Conservation (phyloP, 2,329 filamentous ascomycete genomes). For the Botrytis paeoniae region DNA sequence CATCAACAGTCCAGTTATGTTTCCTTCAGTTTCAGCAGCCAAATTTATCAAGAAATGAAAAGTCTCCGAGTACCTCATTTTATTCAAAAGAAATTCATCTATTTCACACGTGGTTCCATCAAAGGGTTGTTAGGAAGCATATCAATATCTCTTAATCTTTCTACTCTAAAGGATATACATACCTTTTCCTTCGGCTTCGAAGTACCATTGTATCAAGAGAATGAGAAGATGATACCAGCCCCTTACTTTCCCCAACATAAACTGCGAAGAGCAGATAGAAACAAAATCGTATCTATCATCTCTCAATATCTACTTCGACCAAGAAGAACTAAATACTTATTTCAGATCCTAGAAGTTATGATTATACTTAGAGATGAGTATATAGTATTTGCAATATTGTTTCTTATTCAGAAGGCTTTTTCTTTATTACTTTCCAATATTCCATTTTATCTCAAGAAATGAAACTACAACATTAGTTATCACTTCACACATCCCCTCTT, state of each 20-base stretch:
- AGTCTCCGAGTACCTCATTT: not conserved
- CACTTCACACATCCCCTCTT: not conserved
- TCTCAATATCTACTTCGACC: not conserved
- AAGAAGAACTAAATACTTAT: not conserved
- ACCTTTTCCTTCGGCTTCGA: not conserved
- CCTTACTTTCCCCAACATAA: not conserved
- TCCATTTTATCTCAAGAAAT: not conserved
- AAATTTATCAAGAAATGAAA: not conserved
- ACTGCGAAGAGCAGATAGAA: not conserved
- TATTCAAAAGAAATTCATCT: not conserved
- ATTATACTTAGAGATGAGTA: not conserved
- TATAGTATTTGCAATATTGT: not conserved
- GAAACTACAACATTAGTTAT: not conserved
- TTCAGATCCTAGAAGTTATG: not conserved
- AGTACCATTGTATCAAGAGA: not conserved
- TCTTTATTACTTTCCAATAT: not conserved
- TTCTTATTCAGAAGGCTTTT: not conserved
- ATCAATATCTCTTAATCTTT: not conserved
- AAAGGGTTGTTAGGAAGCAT: not conserved
- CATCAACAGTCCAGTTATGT: not conserved
- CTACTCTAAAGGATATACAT: not conserved
- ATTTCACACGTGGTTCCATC: not conserved
- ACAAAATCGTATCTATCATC: not conserved
- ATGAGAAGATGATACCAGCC: not conserved
- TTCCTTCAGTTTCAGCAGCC: not conserved